Evolutionary conservation across 495 filamentous ascomycete species (phyloP).

Genomic region (Talaromyces nanjingensis): DNA sequence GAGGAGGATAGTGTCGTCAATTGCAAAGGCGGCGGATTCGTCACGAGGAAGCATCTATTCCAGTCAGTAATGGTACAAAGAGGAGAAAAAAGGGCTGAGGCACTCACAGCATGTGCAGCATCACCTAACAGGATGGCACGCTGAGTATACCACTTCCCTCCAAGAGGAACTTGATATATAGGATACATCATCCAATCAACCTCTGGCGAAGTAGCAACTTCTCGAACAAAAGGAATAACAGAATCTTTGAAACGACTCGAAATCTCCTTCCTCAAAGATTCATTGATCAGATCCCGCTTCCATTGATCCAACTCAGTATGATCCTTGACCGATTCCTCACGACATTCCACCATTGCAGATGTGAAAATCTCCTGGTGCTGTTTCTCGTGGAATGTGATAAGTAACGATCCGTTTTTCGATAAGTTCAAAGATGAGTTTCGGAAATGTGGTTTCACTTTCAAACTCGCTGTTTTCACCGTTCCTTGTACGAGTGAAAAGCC

Average conservation of each 20-base stretch:
- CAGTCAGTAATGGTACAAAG: background rate
- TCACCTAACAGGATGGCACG: constrained; percentile 48
- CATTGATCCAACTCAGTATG: constrained; percentile 33
- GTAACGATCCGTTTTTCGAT: constrained; percentile 46
- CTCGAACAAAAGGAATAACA: constrained; percentile 38
- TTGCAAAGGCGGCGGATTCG: constrained; percentile 53
- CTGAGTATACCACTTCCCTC: constrained; percentile 43
- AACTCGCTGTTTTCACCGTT: constrained; percentile 21
- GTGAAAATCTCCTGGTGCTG: constrained; percentile 41
- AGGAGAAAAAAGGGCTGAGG: background rate
- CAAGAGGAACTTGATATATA: constrained; percentile 47
- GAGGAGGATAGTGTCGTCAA: constrained; percentile 55
- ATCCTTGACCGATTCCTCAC: constrained; percentile 31
- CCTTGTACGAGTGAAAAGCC: constrained; percentile 50
- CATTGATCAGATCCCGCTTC: constrained; percentile 1
- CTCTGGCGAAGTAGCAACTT: constrained; percentile 28
- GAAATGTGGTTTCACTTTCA: constrained; percentile 22
- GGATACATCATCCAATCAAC: constrained; percentile 53
- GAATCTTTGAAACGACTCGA: constrained; percentile 36
- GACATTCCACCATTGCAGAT: constrained; percentile 47
- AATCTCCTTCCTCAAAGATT: constrained; percentile 36
- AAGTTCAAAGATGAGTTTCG: constrained; percentile 41
- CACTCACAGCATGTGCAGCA: constrained; percentile 53
- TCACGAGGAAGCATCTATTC: constrained; percentile 54
- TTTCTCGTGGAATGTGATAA: constrained; percentile 44